Conservation (phyloP, 225 moss, liverwort and hornwort species). For the Antitrichia curtipendula region DNA sequence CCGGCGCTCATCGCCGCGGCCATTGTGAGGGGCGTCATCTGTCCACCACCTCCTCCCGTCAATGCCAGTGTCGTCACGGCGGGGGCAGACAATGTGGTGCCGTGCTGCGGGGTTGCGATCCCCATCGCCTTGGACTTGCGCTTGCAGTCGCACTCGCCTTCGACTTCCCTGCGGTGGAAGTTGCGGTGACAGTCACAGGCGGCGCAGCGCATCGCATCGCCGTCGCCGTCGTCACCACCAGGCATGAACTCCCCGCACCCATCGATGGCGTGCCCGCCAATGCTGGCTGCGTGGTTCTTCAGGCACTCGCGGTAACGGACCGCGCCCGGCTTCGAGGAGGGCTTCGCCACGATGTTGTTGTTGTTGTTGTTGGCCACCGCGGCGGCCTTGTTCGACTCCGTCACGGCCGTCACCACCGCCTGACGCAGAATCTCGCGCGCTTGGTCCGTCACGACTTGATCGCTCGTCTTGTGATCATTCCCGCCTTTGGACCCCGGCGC, state of each 20-base stretch:
- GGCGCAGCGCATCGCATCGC: slow-evolving; percentile 73
- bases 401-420: slow-evolving; percentile 20
- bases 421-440: slow-evolving; percentile 39
- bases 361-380: background rate
- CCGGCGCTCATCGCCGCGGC: slow-evolving; percentile 63
- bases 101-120: background rate
- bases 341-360: background rate
- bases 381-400: slow-evolving; percentile 17
- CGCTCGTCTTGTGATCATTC: slow-evolving; percentile 8
- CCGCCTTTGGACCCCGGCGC: background rate
- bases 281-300: slow-evolving; percentile 98
- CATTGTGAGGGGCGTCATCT: slow-evolving; percentile 50
- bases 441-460: slow-evolving; percentile 29
- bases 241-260: slow-evolving; percentile 99
- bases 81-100: background rate
- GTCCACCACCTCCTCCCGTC: slow-evolving; percentile 23
- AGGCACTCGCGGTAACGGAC: slow-evolving; percentile 77
- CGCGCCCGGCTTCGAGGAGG: background rate
- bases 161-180: slow-evolving; percentile 92
- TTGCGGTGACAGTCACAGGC: slow-evolving; percentile 94
- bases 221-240: slow-evolving; percentile 49
- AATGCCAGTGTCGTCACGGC: slow-evolving; percentile 31
- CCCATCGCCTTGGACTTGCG: background rate
- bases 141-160: slow-evolving; percentile 61
- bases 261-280: slow-evolving; percentile 91